Evolutionary conservation across 1,284 basidiomycete species (phyloP), one percentile per base, ranked within the genome.

Genomic region (Puccinia coronata): DNA sequence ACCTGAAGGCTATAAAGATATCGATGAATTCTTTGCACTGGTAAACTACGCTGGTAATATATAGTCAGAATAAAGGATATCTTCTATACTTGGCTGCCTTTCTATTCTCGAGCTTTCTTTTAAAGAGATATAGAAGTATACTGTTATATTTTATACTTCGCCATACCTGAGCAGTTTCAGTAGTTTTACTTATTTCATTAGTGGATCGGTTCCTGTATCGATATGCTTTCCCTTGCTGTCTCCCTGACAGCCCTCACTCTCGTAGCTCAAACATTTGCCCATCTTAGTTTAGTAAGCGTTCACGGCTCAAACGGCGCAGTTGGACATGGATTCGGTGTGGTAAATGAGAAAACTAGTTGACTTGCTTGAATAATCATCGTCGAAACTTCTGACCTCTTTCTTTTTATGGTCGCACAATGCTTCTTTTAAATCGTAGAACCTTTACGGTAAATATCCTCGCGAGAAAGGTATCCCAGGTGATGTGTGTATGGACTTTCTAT

Each of bases 371-470:
- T 67, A 9, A 20, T 31, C 8, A n/a, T 47, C 16, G 14, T 28
- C 23, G n/a, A 36, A 20, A 36, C 12, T 34, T 12, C 57, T 59
- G 8, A 59, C 5, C 25, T 67, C 25, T 39, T 39, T 43, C 36
- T 67, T n/a, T n/a, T n/a, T n/a, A n/a, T n/a, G n/a, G n/a, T n/a
- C n/a, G n/a, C n/a, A n/a, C n/a, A n/a, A n/a, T n/a, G n/a, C 8
- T 36, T 39, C 2, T 43, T n/a, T 47, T 16, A 1, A 41, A 43
- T 39, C 23, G 3, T n/a, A 80, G 77, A 51, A 80, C 39, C 14
- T 71, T 25, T 47, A 80, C 31, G 77, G 77, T 31, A 80, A 72
- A 72, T 80, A 59, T 72, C 77, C 77, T 57, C 65, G 77, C 25
- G 6, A 14, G 8, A 39, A 12, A 47, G 69, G 67, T 28, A 16